phyloP scores from a whole-genome alignment of 2,329 filamentous ascomycete species.

The Talaromyces funiculosus region DNA sequence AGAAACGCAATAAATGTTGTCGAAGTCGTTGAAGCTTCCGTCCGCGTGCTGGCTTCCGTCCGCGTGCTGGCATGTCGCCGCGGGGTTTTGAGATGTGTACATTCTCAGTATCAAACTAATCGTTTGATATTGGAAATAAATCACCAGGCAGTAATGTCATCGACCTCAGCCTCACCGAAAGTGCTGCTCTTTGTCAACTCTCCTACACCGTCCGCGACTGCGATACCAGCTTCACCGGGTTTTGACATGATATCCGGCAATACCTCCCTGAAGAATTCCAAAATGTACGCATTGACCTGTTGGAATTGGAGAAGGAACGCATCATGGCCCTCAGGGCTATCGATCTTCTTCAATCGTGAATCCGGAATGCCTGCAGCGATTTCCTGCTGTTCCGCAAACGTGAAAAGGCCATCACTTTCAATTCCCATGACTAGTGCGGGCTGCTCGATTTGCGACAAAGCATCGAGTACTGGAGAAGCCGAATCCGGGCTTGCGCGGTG shows the following conservation, averaged over 20 bases:
- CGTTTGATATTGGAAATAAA: neutral
- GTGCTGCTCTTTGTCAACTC: constrained; percentile 78
- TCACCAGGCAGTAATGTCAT: constrained; percentile 93
- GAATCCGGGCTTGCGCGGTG: constrained; percentile 51
- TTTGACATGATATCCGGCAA: constrained; percentile 82
- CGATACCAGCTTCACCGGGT: constrained; percentile 44
- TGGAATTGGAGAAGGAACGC: constrained; percentile 95
- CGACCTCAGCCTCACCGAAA: constrained; percentile 92
- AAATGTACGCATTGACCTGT: constrained; percentile 84
- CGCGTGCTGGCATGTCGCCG: neutral
- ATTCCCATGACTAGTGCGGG: constrained; percentile 89
- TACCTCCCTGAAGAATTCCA: constrained; percentile 75
- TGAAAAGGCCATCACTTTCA: constrained; percentile 92
- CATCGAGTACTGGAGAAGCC: constrained; percentile 57
- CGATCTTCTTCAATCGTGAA: constrained; percentile 75
- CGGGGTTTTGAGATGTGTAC: neutral
- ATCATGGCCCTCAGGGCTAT: constrained; percentile 92
- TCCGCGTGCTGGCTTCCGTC: neutral
- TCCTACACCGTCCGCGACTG: constrained; percentile 51
- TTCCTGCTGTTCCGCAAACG: constrained; percentile 93
- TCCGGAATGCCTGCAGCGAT: constrained; percentile 75
- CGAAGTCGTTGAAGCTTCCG: constrained; percentile 7
- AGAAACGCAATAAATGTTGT: neutral
- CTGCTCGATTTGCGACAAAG: constrained; percentile 76
- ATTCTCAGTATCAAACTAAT: neutral